A percentile compares a stretch with the other conserved stretches of the same genome.
Conservation (phyloP, 164 flowering plant species). For the Sextonia rubra region DNA sequence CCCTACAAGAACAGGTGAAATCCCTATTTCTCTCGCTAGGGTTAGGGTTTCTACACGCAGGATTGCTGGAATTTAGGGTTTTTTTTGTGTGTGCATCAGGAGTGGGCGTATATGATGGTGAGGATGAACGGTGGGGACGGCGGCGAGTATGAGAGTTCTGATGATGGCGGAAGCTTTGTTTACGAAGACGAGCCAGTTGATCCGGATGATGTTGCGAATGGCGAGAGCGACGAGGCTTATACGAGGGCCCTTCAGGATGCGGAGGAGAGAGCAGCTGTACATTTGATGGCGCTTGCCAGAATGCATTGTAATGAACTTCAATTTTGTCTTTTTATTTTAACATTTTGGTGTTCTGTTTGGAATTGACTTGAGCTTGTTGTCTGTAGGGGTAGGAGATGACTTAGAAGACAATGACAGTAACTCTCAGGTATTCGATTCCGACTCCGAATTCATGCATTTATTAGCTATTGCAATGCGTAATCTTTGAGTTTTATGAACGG, state of each 20-base stretch:
- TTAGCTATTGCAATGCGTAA: too few species aligned
- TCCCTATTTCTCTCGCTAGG: background rate
- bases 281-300: conserved; percentile 31
- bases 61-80: background rate
- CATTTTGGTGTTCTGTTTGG: background rate
- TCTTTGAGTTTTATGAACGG: too few species aligned
- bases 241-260: conserved; percentile 62
- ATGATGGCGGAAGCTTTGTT: conserved; percentile 55
- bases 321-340: background rate
- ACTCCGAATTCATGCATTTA: background rate
- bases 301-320: conserved; percentile 20
- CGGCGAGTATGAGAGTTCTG: conserved; percentile 70
- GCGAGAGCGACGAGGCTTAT: conserved; percentile 54
- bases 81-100: conserved; percentile 35
- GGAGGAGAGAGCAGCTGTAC: conserved; percentile 31
- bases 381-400: conserved; percentile 20
- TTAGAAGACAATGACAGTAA: conserved; percentile 22
- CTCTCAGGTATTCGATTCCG: conserved; percentile 21
- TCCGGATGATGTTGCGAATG: conserved; percentile 16
- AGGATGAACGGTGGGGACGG: conserved; percentile 49
- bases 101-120: conserved; percentile 88
- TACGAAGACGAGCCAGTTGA: conserved; percentile 38
- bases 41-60: background rate
- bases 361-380: background rate
- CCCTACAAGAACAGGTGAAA: conserved; percentile 88